These are phyloP conservation scores for Pelagomonas calceolata DNA, from an alignment of 108 stramenopile species.

Conservation along the genomic window DNA sequence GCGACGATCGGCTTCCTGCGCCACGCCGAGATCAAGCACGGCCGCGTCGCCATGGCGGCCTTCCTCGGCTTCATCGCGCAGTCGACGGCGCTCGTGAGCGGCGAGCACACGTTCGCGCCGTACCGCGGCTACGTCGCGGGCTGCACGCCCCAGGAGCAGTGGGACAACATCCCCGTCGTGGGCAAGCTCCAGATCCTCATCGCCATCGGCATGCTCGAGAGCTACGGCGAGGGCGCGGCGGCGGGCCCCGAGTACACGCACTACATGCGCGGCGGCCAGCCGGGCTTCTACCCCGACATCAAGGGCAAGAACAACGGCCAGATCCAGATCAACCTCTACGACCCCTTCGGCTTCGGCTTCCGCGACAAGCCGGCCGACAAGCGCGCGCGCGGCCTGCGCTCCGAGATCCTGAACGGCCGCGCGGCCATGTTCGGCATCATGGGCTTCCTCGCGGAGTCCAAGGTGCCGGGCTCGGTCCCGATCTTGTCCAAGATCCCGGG, in stretches of 20 bases:
- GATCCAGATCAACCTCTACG: neutral
- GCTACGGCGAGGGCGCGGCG: neutral
- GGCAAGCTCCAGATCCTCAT: neutral
- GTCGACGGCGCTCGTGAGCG: neutral
- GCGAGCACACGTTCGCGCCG: neutral
- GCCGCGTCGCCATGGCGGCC: neutral
- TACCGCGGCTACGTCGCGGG: neutral
- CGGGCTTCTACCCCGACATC: neutral
- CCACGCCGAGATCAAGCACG: slow-evolving; percentile 47
- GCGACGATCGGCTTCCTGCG: slow-evolving; percentile 46
- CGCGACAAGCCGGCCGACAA: slow-evolving; percentile 42
- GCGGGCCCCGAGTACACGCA: neutral
- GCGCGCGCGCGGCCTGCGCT: slow-evolving; percentile 47
- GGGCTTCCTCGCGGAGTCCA: slow-evolving; percentile 57
- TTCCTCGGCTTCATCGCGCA: neutral
- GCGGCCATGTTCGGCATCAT: slow-evolving; percentile 64
- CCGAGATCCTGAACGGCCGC: slow-evolving; percentile 63
- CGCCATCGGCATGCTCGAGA: neutral
- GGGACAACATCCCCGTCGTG: neutral
- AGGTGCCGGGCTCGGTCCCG: slow-evolving; percentile 57
- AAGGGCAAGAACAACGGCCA: neutral
- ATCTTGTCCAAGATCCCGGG: slow-evolving; percentile 34
- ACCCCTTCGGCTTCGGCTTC: neutral
- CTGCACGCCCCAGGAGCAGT: neutral
- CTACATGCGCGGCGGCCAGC: neutral